Evolutionary conservation across 2,329 filamentous ascomycete genomes (phyloP).

Genomic region (Penicillium sclerotigenum): DNA sequence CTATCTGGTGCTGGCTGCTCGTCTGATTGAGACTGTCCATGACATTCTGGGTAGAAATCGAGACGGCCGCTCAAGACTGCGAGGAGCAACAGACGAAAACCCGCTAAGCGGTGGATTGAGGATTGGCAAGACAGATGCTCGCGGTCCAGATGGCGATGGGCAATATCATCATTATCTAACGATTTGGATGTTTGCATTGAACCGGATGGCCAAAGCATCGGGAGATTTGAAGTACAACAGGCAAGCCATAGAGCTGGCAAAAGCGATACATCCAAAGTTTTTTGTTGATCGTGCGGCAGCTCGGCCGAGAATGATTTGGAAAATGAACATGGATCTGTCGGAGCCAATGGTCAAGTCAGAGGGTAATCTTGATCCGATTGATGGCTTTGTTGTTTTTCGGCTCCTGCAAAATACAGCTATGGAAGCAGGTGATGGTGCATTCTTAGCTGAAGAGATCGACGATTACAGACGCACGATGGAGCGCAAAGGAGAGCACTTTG

Average conservation of each 20-base stretch:
- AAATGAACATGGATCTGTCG: slow-evolving; percentile 52
- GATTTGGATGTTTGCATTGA: slow-evolving; percentile 62
- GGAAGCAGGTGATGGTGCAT: slow-evolving; percentile 28
- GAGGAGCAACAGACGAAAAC: slow-evolving; percentile 51
- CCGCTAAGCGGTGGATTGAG: slow-evolving; percentile 56
- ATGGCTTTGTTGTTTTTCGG: slow-evolving; percentile 52
- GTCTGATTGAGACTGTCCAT: slow-evolving; percentile 53
- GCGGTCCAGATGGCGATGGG: slow-evolving; percentile 54
- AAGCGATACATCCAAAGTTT: slow-evolving; percentile 54
- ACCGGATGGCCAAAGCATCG: slow-evolving; percentile 51
- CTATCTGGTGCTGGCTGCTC: slow-evolving; percentile 51
- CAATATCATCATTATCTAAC: slow-evolving; percentile 63
- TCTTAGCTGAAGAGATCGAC: slow-evolving; percentile 50
- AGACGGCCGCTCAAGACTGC: slow-evolving; percentile 47
- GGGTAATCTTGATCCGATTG: slow-evolving; percentile 56
- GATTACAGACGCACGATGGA: slow-evolving; percentile 53
- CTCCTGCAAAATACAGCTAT: slow-evolving; percentile 47
- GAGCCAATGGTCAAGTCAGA: slow-evolving; percentile 49
- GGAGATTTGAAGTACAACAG: slow-evolving; percentile 49
- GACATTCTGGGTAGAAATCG: slow-evolving; percentile 52
- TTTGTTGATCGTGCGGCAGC: slow-evolving; percentile 39
- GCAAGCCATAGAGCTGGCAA: slow-evolving; percentile 52
- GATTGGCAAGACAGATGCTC: slow-evolving; percentile 54
- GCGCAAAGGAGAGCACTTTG: slow-evolving; percentile 43
- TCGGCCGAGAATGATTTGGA: slow-evolving; percentile 54